These are phyloP conservation scores for Diaporthe sp. DNA, from an alignment of 2,329 filamentous ascomycete species.

Conservation along the genomic window DNA sequence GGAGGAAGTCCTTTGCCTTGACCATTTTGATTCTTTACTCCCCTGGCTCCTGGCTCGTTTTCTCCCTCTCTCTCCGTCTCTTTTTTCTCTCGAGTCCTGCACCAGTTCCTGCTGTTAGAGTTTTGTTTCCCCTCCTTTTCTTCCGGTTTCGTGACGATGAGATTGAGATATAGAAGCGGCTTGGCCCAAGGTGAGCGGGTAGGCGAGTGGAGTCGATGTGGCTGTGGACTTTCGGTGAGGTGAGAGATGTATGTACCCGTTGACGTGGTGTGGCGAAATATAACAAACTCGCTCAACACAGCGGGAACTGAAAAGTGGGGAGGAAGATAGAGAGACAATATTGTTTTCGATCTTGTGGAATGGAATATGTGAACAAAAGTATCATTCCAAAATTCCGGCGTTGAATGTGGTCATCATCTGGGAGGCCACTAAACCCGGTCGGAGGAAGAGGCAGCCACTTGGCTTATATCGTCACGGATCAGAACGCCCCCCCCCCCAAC, in stretches of 20 bases:
- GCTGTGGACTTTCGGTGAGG: background rate
- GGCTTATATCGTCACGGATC: slow-evolving; percentile 5
- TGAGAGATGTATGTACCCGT: background rate
- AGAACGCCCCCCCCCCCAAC: background rate
- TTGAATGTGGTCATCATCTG: slow-evolving; percentile 2
- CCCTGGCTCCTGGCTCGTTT: background rate
- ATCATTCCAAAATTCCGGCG: background rate
- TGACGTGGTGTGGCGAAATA: slow-evolving; percentile 12
- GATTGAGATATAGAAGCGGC: background rate
- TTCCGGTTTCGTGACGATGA: background rate
- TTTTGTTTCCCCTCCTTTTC: background rate
- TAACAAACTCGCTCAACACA: background rate
- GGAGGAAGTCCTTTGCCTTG: slow-evolving; percentile 38
- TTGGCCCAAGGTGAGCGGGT: background rate
- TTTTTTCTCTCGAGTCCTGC: too few species aligned
- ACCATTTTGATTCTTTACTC: slow-evolving; percentile 27
- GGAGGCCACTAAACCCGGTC: background rate
- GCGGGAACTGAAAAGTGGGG: too few species aligned
- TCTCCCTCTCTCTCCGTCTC: background rate
- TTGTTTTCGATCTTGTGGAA: background rate
- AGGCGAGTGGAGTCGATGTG: background rate
- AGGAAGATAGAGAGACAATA: background rate
- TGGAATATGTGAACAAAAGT: background rate
- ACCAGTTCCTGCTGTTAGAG: too few species aligned
- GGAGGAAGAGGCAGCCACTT: background rate